A percentile compares a stretch with the other conserved stretches of the same genome.
Conservation (phyloP, 202 grass and related monocot species). For the Bolboschoenoplectus hybrid region DNA sequence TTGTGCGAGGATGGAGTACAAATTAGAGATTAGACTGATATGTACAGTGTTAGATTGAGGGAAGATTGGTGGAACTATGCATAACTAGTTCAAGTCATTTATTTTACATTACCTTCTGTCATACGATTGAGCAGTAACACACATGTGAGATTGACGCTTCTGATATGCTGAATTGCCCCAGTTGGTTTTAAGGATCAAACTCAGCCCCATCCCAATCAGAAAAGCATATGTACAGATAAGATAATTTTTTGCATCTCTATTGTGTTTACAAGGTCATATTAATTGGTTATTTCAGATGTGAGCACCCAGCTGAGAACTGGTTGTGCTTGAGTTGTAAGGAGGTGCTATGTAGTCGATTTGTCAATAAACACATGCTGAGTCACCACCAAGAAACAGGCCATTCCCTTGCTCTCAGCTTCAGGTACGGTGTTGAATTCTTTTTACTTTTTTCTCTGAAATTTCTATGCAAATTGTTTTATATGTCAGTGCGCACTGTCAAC, state of each 20-base stretch:
- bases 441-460: slow-evolving; percentile 12
- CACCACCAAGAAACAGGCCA: slow-evolving; percentile 84
- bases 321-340: slow-evolving; percentile 95
- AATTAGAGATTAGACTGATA: slow-evolving; percentile 3
- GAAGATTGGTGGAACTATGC: not conserved
- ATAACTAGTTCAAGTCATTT: not conserved
- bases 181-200: not conserved
- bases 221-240: not conserved
- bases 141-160: not conserved
- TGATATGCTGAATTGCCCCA: not conserved
- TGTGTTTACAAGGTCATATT: not conserved
- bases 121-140: not conserved
- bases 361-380: slow-evolving; percentile 91
- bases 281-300: slow-evolving; percentile 56
- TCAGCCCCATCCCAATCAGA: not conserved
- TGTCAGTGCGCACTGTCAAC: not conserved
- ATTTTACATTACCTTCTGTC: not conserved
- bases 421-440: slow-evolving; percentile 48
- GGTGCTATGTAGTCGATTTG: slow-evolving; percentile 84
- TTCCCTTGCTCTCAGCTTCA: slow-evolving; percentile 79
- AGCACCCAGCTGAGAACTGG: slow-evolving; percentile 87
- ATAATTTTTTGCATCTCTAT: not conserved
- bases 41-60: not conserved
- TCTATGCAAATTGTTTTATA: not conserved
- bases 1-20: not conserved